phyloP scores from a whole-genome alignment of 1,284 basidiomycete species.

The Crepidotus sp. region DNA sequence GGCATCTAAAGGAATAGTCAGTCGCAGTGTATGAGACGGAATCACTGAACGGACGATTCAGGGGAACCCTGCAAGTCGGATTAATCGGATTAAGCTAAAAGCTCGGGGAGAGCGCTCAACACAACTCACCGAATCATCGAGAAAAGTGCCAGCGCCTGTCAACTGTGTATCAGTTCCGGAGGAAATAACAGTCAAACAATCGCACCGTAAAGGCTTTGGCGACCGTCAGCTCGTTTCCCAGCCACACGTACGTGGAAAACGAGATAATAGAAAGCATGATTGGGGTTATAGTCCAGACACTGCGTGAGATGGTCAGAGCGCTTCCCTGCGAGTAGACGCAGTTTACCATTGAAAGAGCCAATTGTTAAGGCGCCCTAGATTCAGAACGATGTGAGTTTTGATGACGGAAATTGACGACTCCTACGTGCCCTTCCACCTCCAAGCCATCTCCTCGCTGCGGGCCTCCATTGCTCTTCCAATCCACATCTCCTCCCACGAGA shows the following conservation, averaged over 20 bases:
- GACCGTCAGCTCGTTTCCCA: constrained; percentile 13
- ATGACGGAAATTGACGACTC: not conserved
- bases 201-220: constrained; percentile 16
- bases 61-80: not conserved
- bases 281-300: constrained; percentile 58
- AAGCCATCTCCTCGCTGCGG: constrained; percentile 41
- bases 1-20: not conserved
- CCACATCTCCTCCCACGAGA: constrained; percentile 76
- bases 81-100: not conserved
- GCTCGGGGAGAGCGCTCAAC: not conserved
- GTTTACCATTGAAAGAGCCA: constrained; percentile 41
- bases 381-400: not conserved
- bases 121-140: constrained; percentile 40
- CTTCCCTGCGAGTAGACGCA: not conserved
- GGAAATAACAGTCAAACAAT: constrained; percentile 28
- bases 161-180: constrained; percentile 1
- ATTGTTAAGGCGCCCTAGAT: constrained; percentile 43
- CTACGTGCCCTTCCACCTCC: constrained; percentile 8
- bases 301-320: not conserved
- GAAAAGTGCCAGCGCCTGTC: constrained; percentile 45
- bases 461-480: constrained; percentile 50
- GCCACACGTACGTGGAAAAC: constrained; percentile 13
- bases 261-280: constrained; percentile 12
- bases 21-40: not conserved
- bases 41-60: constrained; percentile 4